Percentiles rank a stretch among this genome's conserved stretches.
Conservation (phyloP, 768 basidiomycete species). For the Solioccasus polychromus region DNA sequence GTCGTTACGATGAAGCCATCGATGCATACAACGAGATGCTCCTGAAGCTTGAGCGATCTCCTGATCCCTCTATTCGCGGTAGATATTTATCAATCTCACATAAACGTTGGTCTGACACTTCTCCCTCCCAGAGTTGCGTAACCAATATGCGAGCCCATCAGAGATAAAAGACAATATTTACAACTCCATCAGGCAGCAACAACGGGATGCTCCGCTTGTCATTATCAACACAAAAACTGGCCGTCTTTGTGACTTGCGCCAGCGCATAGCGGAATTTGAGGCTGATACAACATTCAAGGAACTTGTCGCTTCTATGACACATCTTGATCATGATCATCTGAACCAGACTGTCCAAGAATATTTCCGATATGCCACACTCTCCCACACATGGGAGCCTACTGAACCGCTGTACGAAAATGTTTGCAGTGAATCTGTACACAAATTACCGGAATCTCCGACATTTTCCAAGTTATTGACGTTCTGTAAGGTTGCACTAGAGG, state of each 20-base stretch:
- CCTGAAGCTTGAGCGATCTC: neutral
- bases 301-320: too few relatives aligned
- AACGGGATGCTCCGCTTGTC: neutral
- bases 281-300: too few relatives aligned
- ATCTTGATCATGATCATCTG: too few relatives aligned
- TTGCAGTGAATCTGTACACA: too few relatives aligned
- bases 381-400: too few relatives aligned
- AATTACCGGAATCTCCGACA: too few relatives aligned
- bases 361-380: too few relatives aligned
- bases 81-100: neutral
- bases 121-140: neutral
- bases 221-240: constrained; percentile 5
- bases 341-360: too few relatives aligned
- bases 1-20: neutral
- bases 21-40: neutral
- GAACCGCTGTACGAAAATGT: too few relatives aligned
- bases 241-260: neutral
- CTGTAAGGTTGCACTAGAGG: constrained; percentile 10
- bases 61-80: neutral
- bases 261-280: too few relatives aligned
- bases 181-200: neutral
- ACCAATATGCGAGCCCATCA: neutral
- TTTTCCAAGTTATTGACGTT: neutral
- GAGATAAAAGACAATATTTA: neutral
- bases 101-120: neutral